These are phyloP conservation scores for Dendrothele bispora DNA, from an alignment of 768 basidiomycete genomes.

Conservation along the genomic window DNA sequence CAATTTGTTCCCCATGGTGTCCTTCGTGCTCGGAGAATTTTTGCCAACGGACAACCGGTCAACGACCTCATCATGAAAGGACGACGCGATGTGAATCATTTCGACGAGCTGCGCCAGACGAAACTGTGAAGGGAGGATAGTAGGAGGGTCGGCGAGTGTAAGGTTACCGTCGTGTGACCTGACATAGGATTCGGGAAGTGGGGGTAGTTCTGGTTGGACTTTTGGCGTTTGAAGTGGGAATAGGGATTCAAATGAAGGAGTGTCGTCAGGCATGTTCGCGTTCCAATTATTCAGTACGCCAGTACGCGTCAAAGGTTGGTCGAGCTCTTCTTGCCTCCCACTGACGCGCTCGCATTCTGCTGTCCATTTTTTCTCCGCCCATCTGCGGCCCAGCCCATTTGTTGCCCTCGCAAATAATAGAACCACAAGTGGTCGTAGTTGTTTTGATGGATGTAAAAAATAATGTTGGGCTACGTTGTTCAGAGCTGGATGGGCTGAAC, in stretches of 20 bases:
- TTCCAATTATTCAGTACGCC: slow-evolving; percentile 92
- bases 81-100: slow-evolving; percentile 96
- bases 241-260: slow-evolving; percentile 62
- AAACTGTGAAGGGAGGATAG: slow-evolving; percentile 82
- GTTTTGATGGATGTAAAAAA: slow-evolving; percentile 86
- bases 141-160: slow-evolving; percentile 30
- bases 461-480: slow-evolving; percentile 90
- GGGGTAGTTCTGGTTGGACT: slow-evolving; percentile 27
- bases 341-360: slow-evolving; percentile 57
- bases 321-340: slow-evolving; percentile 58
- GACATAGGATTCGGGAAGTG: slow-evolving; percentile 11
- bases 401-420: slow-evolving; percentile 90
- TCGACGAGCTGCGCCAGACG: slow-evolving; percentile 95
- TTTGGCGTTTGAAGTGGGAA: slow-evolving; percentile 48
- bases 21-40: slow-evolving; percentile 60
- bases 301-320: slow-evolving; percentile 75
- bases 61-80: slow-evolving; percentile 90
- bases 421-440: slow-evolving; percentile 86
- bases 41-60: slow-evolving; percentile 66
- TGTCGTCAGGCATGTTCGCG: slow-evolving; percentile 79
- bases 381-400: slow-evolving; percentile 79
- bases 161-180: slow-evolving; percentile 8
- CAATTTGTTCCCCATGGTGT: slow-evolving; percentile 87
- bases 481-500: slow-evolving; percentile 86
- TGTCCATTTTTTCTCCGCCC: slow-evolving; percentile 59